Base-by-base conservation (phyloP, 2,329 filamentous ascomycete species). In the Xylariaceae sp. region DNA sequence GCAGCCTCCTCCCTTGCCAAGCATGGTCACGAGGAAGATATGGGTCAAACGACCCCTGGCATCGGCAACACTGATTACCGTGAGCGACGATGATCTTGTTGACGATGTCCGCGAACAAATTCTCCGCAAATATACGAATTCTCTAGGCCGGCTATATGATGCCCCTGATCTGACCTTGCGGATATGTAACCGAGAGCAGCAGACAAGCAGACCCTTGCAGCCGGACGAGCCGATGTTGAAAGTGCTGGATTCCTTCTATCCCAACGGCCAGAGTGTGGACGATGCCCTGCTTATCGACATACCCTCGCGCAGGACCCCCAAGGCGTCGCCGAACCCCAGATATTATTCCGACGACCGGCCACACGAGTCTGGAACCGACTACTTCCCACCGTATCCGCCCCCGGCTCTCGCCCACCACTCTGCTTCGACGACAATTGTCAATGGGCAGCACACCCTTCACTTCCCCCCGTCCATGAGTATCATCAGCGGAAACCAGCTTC, bases 91-190 rank as follows among this genome's bases (percentile, higher is more conserved):
- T 54, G 88, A 95, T 57, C 68, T 97, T 53, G 89, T 97, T 41
- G 92, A 98, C 62, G 90, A 96, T 64, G 83, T 95, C 46, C 84
- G 90, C 53, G 92, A 96, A 52, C 79, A 88, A 71, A 92, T 97
- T 41, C 69, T 97, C 52, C 81, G 79, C 56, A 97, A 97, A 68
- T 98, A 97, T 62, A 80, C 81, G 53, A 97, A 98, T 64, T 94
- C 88, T 11, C 72, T 98, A 17, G 90, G 90, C 35, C 81, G 81
- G 52, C 85, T 76, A 36, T 96, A 89, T 62, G 92, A 98, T 65
- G 76, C 92, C 9, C 92, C 92, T 9, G 92, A 98, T 61, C 76
- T 98, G 41, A 81, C 77, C 9, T 71, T 97, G 48, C 81, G 85
- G 47, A 85, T 97, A 51, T 61, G 74, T 12, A 78, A 85, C n/a